Evolutionary conservation across 495 filamentous ascomycete species (phyloP), one percentile per base, ranked within the genome.

Genomic region (Pseudoneurospora amorphoporcata): DNA sequence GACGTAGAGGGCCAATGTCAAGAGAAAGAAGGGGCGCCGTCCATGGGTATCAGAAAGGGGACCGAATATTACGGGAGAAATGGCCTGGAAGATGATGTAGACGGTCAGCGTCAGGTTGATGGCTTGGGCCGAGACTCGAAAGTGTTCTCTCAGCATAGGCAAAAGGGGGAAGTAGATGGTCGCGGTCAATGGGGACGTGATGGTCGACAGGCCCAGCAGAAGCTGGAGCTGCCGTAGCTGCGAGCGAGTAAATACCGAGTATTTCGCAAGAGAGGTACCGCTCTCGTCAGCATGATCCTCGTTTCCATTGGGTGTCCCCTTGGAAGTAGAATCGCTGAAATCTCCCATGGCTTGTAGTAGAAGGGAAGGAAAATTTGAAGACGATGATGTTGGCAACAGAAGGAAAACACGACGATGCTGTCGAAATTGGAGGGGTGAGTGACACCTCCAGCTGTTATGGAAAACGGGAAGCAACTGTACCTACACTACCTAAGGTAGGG

Each of bases 81-180:
- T 71, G 8, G 81, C 86, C 77, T 87, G 85, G 32, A 86, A 82
- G 16, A 87, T 83, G 72, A 84, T 45, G 71, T 83, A 87, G 8
- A 80, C 76, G 3, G 81, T 87, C 71, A 87, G 77, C 1, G 82
- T 84, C 41, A 87, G 72, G 69, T 86, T 86, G 72, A 87, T 86
- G 39, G 79, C 45, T 3, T 78, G 74, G 8, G 75, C 75, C 3
- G 82, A 84, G 0, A 83, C 82, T 41, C 80, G 68, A 70, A 86
- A 76, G 37, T 83, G 81, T 0, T 43, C 71, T 10, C 81, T 72
- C 3, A 87, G 75, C 6, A 78, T 61, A 23, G 79, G 76, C 0
- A 87, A 70, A 1, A 83, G 79, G 23, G 84, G 84, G 37, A 82
- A 81, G 74, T 87, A 87, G 38, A 86, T 83, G 40, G 76, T 82